phyloP scores from a whole-genome alignment of 768 basidiomycete genomes.

The Crassisporium funariophilum region DNA sequence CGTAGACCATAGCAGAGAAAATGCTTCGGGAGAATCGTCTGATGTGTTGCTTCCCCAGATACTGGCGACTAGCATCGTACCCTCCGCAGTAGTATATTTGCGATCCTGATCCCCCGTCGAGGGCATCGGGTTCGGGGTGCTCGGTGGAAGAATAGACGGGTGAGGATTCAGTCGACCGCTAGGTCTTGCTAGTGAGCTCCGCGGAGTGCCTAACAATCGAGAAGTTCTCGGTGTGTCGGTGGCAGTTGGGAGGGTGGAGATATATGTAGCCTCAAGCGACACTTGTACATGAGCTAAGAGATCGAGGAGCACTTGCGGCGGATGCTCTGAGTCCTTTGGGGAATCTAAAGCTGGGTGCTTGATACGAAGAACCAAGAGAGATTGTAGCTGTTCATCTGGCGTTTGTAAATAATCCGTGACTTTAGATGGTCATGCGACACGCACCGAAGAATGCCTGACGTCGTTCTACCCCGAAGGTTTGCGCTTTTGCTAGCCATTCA shows the following conservation, averaged over 20 bases:
- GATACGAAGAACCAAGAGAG: slow-evolving; percentile 54
- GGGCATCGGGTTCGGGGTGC: slow-evolving; percentile 85
- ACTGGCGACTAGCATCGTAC: slow-evolving; percentile 66
- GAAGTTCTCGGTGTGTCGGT: slow-evolving; percentile 37
- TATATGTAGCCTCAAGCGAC: slow-evolving; percentile 81
- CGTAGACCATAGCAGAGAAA: slow-evolving; percentile 68
- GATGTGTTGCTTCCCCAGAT: slow-evolving; percentile 71
- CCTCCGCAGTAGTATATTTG: slow-evolving; percentile 78
- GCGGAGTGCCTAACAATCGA: slow-evolving; percentile 52
- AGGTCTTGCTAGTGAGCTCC: slow-evolving; percentile 43
- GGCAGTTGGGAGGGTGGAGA: slow-evolving; percentile 49
- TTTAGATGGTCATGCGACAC: slow-evolving; percentile 19
- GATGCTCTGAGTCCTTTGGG: slow-evolving; percentile 37
- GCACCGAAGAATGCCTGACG: slow-evolving; percentile 77
- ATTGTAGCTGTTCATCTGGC: slow-evolving; percentile 59
- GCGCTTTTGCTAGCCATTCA: slow-evolving; percentile 57
- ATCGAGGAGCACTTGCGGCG: slow-evolving; percentile 51
- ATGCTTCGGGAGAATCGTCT: slow-evolving; percentile 53
- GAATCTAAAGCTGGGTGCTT: slow-evolving; percentile 54
- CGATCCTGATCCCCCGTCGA: slow-evolving; percentile 70
- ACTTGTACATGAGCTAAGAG: slow-evolving; percentile 74
- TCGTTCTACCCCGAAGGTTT: slow-evolving; percentile 48
- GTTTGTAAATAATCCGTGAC: slow-evolving; percentile 24
- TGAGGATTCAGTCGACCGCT: slow-evolving; percentile 42
- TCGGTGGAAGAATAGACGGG: slow-evolving; percentile 77